Base-by-base conservation (phyloP, 2,329 filamentous ascomycete genomes). In the Penicillium sp. region DNA sequence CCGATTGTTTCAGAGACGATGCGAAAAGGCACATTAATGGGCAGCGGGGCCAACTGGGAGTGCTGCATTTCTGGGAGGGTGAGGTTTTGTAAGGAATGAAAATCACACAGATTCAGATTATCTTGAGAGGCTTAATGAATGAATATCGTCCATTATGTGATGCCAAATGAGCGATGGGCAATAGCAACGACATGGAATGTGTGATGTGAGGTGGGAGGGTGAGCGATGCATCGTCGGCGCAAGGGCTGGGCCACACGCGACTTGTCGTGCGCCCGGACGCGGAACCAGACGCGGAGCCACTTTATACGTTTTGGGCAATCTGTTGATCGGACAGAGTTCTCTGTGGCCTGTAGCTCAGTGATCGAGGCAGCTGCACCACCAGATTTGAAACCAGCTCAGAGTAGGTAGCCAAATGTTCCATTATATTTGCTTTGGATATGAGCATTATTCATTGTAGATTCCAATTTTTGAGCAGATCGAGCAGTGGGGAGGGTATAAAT, bases 1-100 rank as follows among this genome's bases (percentile, higher is more conserved):
- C 93, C 93, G 61, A 98, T 95, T 11, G 93, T 98, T 69, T 93
- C 93, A 51, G 93, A 97, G 62, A 98, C 81, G 64, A 98, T 85
- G 56, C 91, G 84, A 70, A 98, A 98, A 45, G 93, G 93, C 43
- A 98, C 78, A 63, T 95, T 83, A 53, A 61, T 64, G 25, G 93
- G 93, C 43, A 97, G 76, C 56, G 91, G 90, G 64, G 90, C 90
- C 59, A 90, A 74, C 73, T 98, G 93, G 57, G 90, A 95, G 79
- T 95, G 78, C 63, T 76, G 76, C 75, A 82, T 81, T 47, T 58
- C 63, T 57, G 65, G n/a, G 8, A 11, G 29, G 29, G 8, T 32
- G 29, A 32, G 11, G 4, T 11, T 47, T 27, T n/a, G 38, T 13
- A 25, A 26, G 11, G 33, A 40, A 38, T 29, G 40, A 18, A 26